Evolutionary conservation across 495 filamentous ascomycete genomes (phyloP).

Genomic region (Daldinia childiae): DNA sequence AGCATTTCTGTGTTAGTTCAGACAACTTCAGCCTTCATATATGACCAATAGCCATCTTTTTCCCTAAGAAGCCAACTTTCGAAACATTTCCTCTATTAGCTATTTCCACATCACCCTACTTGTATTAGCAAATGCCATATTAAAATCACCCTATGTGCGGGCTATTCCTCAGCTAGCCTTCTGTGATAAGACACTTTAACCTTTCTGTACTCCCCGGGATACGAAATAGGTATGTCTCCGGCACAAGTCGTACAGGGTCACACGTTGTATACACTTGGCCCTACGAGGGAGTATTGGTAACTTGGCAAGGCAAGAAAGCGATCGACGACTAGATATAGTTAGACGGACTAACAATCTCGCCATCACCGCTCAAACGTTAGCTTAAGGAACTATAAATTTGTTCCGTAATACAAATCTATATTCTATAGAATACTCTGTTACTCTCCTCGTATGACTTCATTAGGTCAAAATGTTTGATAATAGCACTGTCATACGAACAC

Average conservation of each 20-base stretch:
- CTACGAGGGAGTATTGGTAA: not conserved
- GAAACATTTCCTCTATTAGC: not conserved
- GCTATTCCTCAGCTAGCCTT: not conserved
- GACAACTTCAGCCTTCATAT: not conserved
- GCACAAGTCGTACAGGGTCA: conserved; percentile 8
- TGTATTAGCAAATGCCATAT: not conserved
- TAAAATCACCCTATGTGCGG: not conserved
- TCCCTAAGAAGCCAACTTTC: not conserved
- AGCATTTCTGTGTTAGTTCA: not conserved
- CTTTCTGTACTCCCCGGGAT: conserved; percentile 10
- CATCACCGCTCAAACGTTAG: not conserved
- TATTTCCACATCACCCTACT: not conserved
- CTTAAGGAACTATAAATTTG: not conserved
- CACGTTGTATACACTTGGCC: not conserved
- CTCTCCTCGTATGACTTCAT: not conserved
- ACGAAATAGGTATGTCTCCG: conserved; percentile 9
- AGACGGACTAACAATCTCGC: not conserved
- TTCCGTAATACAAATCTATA: not conserved
- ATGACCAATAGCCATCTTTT: not conserved
- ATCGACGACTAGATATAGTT: conserved; percentile 14
- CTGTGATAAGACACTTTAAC: conserved; percentile 9
- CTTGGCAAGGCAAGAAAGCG: not conserved
- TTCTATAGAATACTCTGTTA: not conserved
- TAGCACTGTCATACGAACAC: not conserved
- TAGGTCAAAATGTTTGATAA: not conserved